phyloP scores from a whole-genome alignment of 192 early-diverging fungal species.

The Gamsiella multidivaricata region DNA sequence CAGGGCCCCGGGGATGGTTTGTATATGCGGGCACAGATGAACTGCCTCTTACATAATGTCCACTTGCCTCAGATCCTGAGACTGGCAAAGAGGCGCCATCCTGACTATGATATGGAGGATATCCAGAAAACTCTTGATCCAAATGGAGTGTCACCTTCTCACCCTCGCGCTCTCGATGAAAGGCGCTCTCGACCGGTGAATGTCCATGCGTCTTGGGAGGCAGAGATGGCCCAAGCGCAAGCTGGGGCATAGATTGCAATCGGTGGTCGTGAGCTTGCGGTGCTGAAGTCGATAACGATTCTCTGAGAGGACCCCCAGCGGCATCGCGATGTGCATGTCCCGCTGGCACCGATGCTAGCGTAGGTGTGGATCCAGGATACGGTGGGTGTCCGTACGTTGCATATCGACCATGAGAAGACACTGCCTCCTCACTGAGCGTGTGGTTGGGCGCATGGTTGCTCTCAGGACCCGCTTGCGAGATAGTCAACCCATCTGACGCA shows the following conservation, averaged over 20 bases:
- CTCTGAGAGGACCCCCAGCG: neutral
- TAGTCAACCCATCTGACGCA: neutral
- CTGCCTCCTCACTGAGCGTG: neutral
- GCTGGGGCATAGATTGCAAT: neutral
- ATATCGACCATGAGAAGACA: neutral
- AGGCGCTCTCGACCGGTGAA: neutral
- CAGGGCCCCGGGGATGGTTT: neutral
- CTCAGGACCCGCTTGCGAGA: too few relatives aligned
- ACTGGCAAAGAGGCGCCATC: neutral
- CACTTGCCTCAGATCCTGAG: neutral
- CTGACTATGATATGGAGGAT: neutral
- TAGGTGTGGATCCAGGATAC: neutral
- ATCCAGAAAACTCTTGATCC: neutral
- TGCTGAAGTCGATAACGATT: neutral
- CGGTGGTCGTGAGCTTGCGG: constrained; percentile 10
- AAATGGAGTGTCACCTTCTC: neutral
- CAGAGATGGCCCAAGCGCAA: neutral
- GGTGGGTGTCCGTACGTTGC: neutral
- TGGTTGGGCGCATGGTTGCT: neutral
- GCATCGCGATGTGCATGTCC: neutral
- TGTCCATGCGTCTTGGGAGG: neutral
- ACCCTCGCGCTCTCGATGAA: constrained; percentile 10
- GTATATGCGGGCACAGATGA: neutral
- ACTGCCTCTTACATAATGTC: neutral
- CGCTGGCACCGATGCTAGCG: too few relatives aligned